Percentiles rank a stretch among this genome's conserved stretches.
Conservation (phyloP, 1,284 basidiomycete species). For the Ustilago bromivora region DNA sequence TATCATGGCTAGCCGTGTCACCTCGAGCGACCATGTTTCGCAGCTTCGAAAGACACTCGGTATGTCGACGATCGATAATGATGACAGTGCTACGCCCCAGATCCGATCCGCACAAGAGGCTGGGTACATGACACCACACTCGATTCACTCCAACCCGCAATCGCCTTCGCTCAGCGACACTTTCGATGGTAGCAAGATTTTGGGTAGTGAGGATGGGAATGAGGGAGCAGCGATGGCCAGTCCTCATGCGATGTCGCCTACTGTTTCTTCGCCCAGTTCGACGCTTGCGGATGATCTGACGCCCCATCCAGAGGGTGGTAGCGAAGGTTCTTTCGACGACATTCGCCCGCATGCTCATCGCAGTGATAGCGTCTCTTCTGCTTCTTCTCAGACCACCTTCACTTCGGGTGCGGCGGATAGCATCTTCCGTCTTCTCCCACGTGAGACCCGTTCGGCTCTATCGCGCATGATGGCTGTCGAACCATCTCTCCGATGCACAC, state of each 20-base stretch:
- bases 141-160: constrained; percentile 42
- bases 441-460: constrained; percentile 81
- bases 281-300: constrained; percentile 37
- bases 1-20: constrained; percentile 45
- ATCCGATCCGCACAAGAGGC: constrained; percentile 63
- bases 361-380: constrained; percentile 71
- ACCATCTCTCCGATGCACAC: constrained; percentile 86
- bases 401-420: constrained; percentile 89
- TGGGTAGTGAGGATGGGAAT: constrained; percentile 19
- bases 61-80: constrained; percentile 32
- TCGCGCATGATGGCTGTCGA: constrained; percentile 95
- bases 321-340: constrained; percentile 29
- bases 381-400: constrained; percentile 78
- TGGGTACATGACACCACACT: constrained; percentile 64
- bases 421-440: constrained; percentile 94
- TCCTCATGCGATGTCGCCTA: constrained; percentile 40
- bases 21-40: constrained; percentile 41
- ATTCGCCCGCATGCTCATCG: constrained; percentile 54
- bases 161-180: constrained; percentile 49
- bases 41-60: constrained; percentile 37
- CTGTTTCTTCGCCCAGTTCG: constrained; percentile 40
- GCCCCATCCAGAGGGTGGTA: constrained; percentile 11
- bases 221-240: constrained; percentile 12
- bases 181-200: constrained; percentile 26
- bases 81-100: constrained; percentile 31